These are phyloP conservation scores for Saturnispora bothae DNA, from an alignment of 805 yeast genomes.

Conservation along the genomic window DNA sequence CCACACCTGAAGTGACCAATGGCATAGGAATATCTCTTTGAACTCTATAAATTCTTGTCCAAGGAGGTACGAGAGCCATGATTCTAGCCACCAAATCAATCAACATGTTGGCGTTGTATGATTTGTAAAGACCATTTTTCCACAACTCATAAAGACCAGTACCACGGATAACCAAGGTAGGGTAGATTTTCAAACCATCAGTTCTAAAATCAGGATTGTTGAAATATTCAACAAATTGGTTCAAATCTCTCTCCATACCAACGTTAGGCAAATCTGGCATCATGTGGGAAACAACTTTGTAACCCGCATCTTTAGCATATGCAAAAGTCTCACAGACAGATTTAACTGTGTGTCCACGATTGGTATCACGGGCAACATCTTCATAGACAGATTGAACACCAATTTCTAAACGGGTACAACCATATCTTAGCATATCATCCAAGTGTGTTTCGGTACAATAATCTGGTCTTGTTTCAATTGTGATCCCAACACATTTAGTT, in stretches of 20 bases:
- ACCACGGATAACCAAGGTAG: conserved; percentile 93
- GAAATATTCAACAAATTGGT: conserved; percentile 91
- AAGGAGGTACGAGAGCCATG: conserved; percentile 93
- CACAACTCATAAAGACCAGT: conserved; percentile 95
- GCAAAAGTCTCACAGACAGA: conserved; percentile 94
- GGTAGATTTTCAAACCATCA: conserved; percentile 91
- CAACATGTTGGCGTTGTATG: conserved; percentile 88
- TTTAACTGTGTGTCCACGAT: conserved; percentile 94
- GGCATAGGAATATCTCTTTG: conserved; percentile 99
- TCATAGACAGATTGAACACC: conserved; percentile 97
- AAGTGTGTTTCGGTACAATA: conserved; percentile 94
- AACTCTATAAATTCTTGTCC: conserved; percentile 98
- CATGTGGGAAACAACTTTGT: conserved; percentile 96
- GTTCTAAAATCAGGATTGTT: conserved; percentile 96
- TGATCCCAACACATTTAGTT: conserved; percentile 96
- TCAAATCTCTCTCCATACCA: conserved; percentile 96
- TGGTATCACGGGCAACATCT: conserved; percentile 97
- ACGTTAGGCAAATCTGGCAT: conserved; percentile 99
- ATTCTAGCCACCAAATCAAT: conserved; percentile 94
- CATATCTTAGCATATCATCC: conserved; percentile 91
- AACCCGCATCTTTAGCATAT: conserved; percentile 96
- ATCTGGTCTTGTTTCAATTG: conserved; percentile 97
- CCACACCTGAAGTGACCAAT: conserved; percentile 93
- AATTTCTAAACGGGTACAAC: conserved; percentile 92
- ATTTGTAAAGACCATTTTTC: conserved; percentile 91